Base-by-base conservation (phyloP, 2,329 filamentous ascomycete species). In the Sclerotinia nivalis region DNA sequence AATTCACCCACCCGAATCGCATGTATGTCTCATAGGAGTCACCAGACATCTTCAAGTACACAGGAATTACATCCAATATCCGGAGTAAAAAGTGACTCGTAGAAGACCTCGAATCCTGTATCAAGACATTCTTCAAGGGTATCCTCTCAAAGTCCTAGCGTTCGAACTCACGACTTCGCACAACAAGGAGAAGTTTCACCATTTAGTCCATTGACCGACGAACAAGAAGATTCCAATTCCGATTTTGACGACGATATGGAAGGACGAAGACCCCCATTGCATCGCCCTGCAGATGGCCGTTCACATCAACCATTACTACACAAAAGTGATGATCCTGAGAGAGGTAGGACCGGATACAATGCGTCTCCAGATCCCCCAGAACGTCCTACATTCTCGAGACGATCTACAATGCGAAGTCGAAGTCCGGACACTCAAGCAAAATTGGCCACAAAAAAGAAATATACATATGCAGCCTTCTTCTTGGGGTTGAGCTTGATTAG, bases 401-500 rank as follows among this genome's bases (percentile, higher is more conserved):
- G 87, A 69, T 91, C 89, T 55, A 90, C 90, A 18, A 89, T 97
- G 81, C 89, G 91, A 77, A 93, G 93, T 78, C 86, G 88, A 75
- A 94, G 91, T 77, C 92, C 93, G n/a, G 86, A 88, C 71, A 83
- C 84, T 49, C 84, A 87, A 74, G 86, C 88, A 25, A 86, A 86
- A 73, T 81, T 85, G 71, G 90, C 89, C 56, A 93, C 92, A 49
- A 87, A 88, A 78, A 91, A 88, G 78, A 93, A 93, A 81, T 98
- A 99, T 81, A 90, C 91, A 34, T 93, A 95, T 78, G 95, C 96
- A 1, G 90, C 87, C 66, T 87, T 93, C 74, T 97, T 97, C 80
- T 85, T 99, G 71, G 81, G 91, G 43, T 79, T 97, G 74, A 96
- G 92, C 78, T 84, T 99, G 77, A 83, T 97, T 71, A 91, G 92